Evolutionary conservation across 2,329 filamentous ascomycete genomes (phyloP), one percentile per base, ranked within the genome.

Genomic region (Cordyceps fumosorosea): DNA sequence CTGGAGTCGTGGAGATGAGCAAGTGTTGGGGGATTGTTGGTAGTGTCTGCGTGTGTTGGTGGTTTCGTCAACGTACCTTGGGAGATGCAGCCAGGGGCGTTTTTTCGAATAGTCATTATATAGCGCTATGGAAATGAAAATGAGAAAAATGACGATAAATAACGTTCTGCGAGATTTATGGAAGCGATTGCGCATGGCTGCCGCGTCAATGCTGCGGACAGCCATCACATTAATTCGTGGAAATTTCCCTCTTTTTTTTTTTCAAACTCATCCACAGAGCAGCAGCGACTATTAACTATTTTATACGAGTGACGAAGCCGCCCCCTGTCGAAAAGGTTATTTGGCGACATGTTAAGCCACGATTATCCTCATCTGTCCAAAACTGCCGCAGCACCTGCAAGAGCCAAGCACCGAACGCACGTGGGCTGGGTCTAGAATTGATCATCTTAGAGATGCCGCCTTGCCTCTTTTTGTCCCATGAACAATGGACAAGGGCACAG

Each of bases 1-100:
- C 93, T 96, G 66, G 7, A 2, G 34, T 37, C 16, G 29, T 8
- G 12, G n/a, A 4, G 1, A 10, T 26, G 37, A 20, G 47, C 18
- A 18, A 48, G 16, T 44, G 14, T 44, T 51, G 40, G 24, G 18
- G 40, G 7, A 16, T 14, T 8, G 11, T 16, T 8, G 11, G 40
- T 29, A 2, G 8, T 14, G 14, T 45, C 5, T 29, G 29, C 29
- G 29, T 4, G 1, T 29, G 7, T 22, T 32, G 37, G 40, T 32
- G 16, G 44, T 47, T 34, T 5, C 45, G 7, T 22, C 29, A 7
- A 71, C 74, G 24, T 67, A 76, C 74, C 73, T 74, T 65, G 67
- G 72, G 61, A 74, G 77, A 53, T 68, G 70, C 52, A 77, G 71
- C 76, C 76, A 78, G 6, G 76, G 75, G 69, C 73, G 74, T 37